A percentile compares a stretch with the other conserved stretches of the same genome.
Conservation (phyloP, 768 basidiomycete species). For the Pulveroboletus sp. region DNA sequence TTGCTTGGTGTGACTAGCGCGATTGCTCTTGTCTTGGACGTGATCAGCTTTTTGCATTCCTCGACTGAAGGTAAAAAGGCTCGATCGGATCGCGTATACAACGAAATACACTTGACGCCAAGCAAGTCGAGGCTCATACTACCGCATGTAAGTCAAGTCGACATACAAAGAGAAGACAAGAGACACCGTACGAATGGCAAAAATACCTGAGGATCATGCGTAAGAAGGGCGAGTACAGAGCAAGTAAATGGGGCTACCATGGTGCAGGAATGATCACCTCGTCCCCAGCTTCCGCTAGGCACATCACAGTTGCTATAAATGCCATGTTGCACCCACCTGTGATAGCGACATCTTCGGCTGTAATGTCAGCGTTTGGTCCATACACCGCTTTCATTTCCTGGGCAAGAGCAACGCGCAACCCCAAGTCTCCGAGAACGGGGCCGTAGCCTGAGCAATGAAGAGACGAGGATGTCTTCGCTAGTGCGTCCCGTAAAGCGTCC, state of each 20-base stretch:
- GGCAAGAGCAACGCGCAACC: conserved; percentile 47
- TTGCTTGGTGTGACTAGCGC: conserved; percentile 77
- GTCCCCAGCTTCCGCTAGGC: conserved; percentile 62
- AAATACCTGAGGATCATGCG: conserved; percentile 47
- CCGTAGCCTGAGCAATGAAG: conserved; percentile 51
- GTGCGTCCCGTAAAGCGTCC: conserved; percentile 41
- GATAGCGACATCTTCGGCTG: conserved; percentile 54
- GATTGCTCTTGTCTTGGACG: conserved; percentile 59
- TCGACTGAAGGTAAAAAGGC: conserved; percentile 59
- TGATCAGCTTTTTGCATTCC: conserved; percentile 49
- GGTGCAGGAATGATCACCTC: conserved; percentile 71
- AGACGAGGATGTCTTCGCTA: conserved; percentile 42
- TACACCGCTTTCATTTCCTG: conserved; percentile 62
- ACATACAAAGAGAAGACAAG: neutral
- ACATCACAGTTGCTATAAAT: conserved; percentile 58
- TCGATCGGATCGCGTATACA: conserved; percentile 45
- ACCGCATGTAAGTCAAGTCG: neutral
- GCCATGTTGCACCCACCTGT: conserved; percentile 74
- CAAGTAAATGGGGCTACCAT: conserved; percentile 39
- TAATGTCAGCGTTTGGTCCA: conserved; percentile 44
- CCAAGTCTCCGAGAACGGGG: conserved; percentile 52
- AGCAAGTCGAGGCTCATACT: conserved; percentile 69
- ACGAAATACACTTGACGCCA: conserved; percentile 51
- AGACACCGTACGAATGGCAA: conserved; percentile 47
- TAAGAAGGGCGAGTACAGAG: neutral